Percentiles rank a stretch among this genome's conserved stretches.
phyloP scores from a whole-genome alignment of 2,329 filamentous ascomycete genomes.

The Metarhizium robertsii region DNA sequence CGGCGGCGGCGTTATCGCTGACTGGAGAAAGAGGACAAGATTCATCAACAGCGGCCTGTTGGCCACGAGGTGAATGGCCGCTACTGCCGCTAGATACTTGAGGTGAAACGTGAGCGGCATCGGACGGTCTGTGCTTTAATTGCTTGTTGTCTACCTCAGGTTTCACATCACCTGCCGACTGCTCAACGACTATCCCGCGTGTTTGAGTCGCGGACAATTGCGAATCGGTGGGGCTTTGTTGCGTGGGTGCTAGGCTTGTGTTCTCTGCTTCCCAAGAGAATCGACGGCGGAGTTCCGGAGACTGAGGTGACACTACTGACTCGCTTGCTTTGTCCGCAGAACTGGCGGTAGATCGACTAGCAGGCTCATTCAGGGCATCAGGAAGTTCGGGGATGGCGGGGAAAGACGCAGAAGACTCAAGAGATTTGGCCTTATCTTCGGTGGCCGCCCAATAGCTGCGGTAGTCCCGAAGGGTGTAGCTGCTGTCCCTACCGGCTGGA shows the following conservation, averaged over 20 bases:
- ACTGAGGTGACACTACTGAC: conserved; percentile 2
- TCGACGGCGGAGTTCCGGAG: conserved; percentile 14
- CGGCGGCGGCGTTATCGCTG: conserved; percentile 19
- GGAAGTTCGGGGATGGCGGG: neutral
- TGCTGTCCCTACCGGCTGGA: conserved; percentile 40
- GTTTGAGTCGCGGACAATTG: neutral
- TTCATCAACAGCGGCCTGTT: conserved; percentile 23
- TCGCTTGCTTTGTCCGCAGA: neutral
- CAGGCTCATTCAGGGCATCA: neutral
- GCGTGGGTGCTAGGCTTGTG: neutral
- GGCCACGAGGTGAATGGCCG: neutral
- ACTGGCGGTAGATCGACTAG: neutral
- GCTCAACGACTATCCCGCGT: neutral
- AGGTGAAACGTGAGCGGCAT: neutral
- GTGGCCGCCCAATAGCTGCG: conserved; percentile 54
- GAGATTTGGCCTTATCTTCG: conserved; percentile 8
- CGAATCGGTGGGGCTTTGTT: neutral
- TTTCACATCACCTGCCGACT: neutral
- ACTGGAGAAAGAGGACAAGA: conserved; percentile 34
- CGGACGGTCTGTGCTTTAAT: neutral
- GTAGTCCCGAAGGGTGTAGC: conserved; percentile 56
- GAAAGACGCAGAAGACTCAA: neutral
- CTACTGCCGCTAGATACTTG: neutral
- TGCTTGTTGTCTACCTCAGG: neutral
- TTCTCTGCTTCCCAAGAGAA: conserved; percentile 29